phyloP scores from a whole-genome alignment of 495 filamentous ascomycete genomes.

The Massariosphaeria phaeospora region DNA sequence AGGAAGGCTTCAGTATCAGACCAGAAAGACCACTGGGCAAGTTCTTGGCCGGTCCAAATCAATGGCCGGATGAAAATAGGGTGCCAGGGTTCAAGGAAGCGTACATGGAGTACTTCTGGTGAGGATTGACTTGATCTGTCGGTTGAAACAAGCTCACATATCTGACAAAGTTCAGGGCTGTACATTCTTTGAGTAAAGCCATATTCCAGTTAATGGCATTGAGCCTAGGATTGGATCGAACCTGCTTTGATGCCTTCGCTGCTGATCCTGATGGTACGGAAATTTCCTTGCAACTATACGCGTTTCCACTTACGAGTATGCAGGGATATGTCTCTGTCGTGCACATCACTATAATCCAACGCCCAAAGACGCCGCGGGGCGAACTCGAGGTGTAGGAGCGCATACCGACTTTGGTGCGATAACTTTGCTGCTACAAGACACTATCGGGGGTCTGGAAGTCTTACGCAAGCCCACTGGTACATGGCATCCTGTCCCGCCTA shows the following conservation, averaged over 20 bases:
- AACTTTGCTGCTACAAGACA: slow-evolving; percentile 50
- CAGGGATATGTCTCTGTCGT: slow-evolving; percentile 32
- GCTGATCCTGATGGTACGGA: slow-evolving; percentile 41
- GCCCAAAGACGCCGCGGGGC: slow-evolving; percentile 31
- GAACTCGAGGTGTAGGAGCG: slow-evolving; percentile 41
- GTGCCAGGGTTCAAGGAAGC: slow-evolving; percentile 37
- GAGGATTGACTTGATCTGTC: not conserved
- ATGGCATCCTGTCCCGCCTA: slow-evolving; percentile 8
- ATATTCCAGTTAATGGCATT: slow-evolving; percentile 42
- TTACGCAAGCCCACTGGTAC: slow-evolving; percentile 27
- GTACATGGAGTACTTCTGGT: slow-evolving; percentile 35
- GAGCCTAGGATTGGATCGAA: slow-evolving; percentile 41
- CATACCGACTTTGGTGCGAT: slow-evolving; percentile 48
- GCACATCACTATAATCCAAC: slow-evolving; percentile 50
- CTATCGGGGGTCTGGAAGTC: slow-evolving; percentile 44
- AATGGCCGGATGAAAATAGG: slow-evolving; percentile 43
- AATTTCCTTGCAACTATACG: too few relatives aligned
- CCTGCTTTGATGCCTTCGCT: slow-evolving; percentile 44
- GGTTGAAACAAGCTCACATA: not conserved
- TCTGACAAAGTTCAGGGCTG: not conserved
- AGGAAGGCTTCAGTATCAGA: slow-evolving; percentile 13
- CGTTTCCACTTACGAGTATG: too few relatives aligned
- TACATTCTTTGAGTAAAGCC: slow-evolving; percentile 31
- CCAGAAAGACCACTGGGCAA: slow-evolving; percentile 26
- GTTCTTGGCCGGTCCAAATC: slow-evolving; percentile 45